Base-by-base conservation (phyloP, 306 rosid species). In the Prosopis cineraria region DNA sequence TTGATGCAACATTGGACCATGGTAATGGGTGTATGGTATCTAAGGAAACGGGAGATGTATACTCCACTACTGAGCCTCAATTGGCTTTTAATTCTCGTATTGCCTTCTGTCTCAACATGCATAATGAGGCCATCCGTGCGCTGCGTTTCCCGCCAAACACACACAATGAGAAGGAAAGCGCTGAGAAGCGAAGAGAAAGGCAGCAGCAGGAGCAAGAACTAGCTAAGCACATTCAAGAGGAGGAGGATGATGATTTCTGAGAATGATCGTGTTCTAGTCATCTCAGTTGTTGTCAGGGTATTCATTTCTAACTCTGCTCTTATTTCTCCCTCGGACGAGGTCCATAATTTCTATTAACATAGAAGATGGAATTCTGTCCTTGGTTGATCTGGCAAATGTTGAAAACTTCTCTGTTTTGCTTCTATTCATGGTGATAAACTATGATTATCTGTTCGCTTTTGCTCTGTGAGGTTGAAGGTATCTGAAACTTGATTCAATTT, bases 81-180 rank as follows among this genome's bases (percentile, higher is more conserved):
- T 47, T 85, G 81, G 97, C 97, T 66, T 94, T 94, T 56, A 91
- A 94, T 92, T 92, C 97, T 11, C 89, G 97, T 60, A 92, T 94
- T 81, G 96, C 97, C 4, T 92, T 95, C 82, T 92, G 98, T 85
- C 97, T 94, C 75, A 86, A 92, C 77, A 88, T 92, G 92, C 97
- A 94, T 74, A 94, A 94, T 52, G 97, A 89, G 30, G 98, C 97
- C 5, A 92, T 92, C 73, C 86, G 96, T 19, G 97, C 99, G 1
- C 79, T 88, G 36, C 89, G 89, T 24, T 88, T 82, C 70, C 91
- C 89, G 2, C 91, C 89, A 11, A 87, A 87, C 68, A 78, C 87
- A 0, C 84, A 87, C 63, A 80, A 82, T 52, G 88, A 81, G 44
- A 81, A 80, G 75, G 82, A 73, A 69, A 77, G 71, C 29, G 82